Percentiles rank a stretch among this genome's conserved stretches.
phyloP scores from a whole-genome alignment of 768 basidiomycete genomes.

The Russula virescens region DNA sequence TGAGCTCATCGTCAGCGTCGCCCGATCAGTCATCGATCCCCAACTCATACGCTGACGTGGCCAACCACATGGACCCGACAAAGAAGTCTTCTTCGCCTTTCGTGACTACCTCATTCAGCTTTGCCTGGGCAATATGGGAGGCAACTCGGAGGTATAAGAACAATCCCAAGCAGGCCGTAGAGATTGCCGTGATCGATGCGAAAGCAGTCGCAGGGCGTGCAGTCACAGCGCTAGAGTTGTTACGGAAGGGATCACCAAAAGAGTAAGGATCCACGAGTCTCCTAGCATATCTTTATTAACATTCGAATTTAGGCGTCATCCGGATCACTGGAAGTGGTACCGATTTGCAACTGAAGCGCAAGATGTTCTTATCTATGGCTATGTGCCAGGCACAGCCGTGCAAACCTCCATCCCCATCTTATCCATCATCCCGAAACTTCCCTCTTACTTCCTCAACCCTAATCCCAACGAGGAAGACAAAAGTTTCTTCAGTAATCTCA shows the following conservation, averaged over 20 bases:
- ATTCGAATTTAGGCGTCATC: constrained; percentile 41
- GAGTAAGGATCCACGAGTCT: constrained; percentile 42
- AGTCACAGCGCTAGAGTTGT: constrained; percentile 59
- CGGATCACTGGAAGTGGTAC: constrained; percentile 71
- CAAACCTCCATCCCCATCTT: constrained; percentile 65
- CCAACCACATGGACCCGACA: constrained; percentile 71
- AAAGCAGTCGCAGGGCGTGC: constrained; percentile 49
- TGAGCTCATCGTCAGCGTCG: constrained; percentile 18
- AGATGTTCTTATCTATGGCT: constrained; percentile 64
- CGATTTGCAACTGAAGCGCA: constrained; percentile 71
- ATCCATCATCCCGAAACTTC: constrained; percentile 57
- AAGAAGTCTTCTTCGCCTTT: constrained; percentile 64
- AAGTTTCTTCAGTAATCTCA: constrained; percentile 35
- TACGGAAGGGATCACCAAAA: constrained; percentile 45
- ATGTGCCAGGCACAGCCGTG: constrained; percentile 59
- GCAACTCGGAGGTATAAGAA: constrained; percentile 67
- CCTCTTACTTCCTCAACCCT: constrained; percentile 57
- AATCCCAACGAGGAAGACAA: constrained; percentile 32
- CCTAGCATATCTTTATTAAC: constrained; percentile 11
- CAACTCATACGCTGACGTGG: constrained; percentile 55
- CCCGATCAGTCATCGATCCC: constrained; percentile 23
- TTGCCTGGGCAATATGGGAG: constrained; percentile 80
- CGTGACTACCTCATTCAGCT: constrained; percentile 74
- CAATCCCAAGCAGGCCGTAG: constrained; percentile 66
- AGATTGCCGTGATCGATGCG: constrained; percentile 77